A percentile compares a stretch with the other conserved stretches of the same genome.
Evolutionary conservation across 2,329 filamentous ascomycete species (phyloP).

Genomic region (Phialemoniopsis sp.): DNA sequence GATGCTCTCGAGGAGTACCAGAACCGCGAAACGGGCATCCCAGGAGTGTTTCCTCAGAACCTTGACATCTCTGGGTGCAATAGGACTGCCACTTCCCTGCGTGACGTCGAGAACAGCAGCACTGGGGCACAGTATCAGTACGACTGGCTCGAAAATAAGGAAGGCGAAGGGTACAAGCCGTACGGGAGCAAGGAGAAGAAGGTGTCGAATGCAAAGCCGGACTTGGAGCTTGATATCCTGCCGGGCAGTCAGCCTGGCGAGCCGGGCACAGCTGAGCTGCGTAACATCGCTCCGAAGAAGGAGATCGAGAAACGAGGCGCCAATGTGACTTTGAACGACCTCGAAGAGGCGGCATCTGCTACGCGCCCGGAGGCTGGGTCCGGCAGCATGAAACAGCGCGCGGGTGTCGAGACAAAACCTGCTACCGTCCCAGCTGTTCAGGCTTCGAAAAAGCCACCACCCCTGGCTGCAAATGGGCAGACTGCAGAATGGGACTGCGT

Average conservation of each 20-base stretch:
- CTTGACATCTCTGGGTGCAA: conserved; percentile 81
- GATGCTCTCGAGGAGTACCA: conserved; percentile 75
- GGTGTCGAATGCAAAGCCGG: conserved; percentile 10
- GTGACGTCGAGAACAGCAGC: conserved; percentile 20
- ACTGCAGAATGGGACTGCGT: conserved; percentile 43
- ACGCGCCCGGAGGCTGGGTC: not conserved
- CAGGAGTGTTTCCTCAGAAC: conserved; percentile 75
- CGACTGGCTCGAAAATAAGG: not conserved
- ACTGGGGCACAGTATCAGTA: conserved; percentile 26
- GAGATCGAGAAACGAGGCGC: not conserved
- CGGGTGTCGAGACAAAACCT: not conserved
- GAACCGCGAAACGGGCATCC: conserved; percentile 60
- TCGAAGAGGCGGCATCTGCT: not conserved
- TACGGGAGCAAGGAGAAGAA: conserved; percentile 3
- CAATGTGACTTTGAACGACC: no score
- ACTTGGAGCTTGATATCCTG: conserved; percentile 19
- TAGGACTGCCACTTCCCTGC: conserved; percentile 34
- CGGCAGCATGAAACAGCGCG: not conserved
- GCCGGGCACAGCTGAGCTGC: conserved; percentile 12
- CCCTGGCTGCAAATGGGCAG: conserved; percentile 27
- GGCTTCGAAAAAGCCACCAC: conserved; percentile 9
- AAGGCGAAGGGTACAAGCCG: conserved; percentile 22
- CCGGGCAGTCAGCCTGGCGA: conserved; percentile 15
- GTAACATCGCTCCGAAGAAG: not conserved
- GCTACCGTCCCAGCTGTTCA: not conserved